Conservation (phyloP, 1,139 yeast genomes). For the Suhomyces terraborum region DNA sequence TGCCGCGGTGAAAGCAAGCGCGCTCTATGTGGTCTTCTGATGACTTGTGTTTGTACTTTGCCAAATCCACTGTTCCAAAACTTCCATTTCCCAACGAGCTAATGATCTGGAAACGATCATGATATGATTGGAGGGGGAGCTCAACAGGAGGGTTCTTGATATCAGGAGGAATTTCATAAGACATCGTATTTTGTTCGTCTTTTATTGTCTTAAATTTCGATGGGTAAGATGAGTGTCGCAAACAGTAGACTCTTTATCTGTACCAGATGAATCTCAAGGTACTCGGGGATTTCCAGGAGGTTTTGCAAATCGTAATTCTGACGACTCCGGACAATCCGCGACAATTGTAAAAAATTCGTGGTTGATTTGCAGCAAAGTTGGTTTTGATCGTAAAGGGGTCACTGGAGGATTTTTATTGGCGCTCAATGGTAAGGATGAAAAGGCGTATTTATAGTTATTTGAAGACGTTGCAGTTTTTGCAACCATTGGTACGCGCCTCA, state of each 20-base stretch:
- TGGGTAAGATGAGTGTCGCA: too few species aligned
- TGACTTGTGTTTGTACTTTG: conserved; percentile 37
- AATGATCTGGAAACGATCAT: conserved; percentile 50
- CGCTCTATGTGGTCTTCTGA: conserved; percentile 13
- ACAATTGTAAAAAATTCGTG: too few species aligned
- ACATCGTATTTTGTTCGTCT: too few species aligned
- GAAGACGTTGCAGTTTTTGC: conserved; percentile 11
- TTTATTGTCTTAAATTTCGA: too few species aligned
- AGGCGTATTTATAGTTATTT: not conserved
- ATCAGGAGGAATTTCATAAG: conserved; percentile 16
- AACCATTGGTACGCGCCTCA: conserved; percentile 7
- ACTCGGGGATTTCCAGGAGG: too few species aligned
- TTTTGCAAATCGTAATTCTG: too few species aligned
- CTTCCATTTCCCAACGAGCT: conserved; percentile 72
- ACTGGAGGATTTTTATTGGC: too few species aligned
- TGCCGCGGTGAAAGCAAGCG: conserved; percentile 29
- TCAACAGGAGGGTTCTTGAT: conserved; percentile 23
- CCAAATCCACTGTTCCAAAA: conserved; percentile 72
- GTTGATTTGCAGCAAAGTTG: too few species aligned
- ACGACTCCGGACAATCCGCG: too few species aligned
- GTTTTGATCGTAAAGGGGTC: too few species aligned
- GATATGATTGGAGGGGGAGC: conserved; percentile 45
- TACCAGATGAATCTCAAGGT: too few species aligned
- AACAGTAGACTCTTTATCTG: too few species aligned
- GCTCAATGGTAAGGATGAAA: not conserved